A percentile compares a stretch with the other conserved stretches of the same genome.
phyloP scores from a whole-genome alignment of 2,329 filamentous ascomycete species.

The Botrytis deweyae region DNA sequence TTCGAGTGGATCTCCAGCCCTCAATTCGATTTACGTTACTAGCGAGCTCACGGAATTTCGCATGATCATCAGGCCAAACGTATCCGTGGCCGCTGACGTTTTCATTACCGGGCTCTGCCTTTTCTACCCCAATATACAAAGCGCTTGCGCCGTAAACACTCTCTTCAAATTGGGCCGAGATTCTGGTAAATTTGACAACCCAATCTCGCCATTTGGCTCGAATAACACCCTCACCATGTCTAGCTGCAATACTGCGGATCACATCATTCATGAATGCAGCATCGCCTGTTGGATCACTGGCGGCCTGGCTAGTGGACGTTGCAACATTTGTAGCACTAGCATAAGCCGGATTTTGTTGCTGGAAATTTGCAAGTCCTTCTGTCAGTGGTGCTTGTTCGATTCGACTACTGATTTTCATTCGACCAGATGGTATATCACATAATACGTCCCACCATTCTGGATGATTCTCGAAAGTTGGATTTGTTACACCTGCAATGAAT shows the following conservation, averaged over 20 bases:
- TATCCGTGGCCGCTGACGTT: conserved; percentile 82
- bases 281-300: conserved; percentile 77
- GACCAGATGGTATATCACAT: conserved; percentile 86
- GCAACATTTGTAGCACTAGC: conserved; percentile 50
- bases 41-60: conserved; percentile 81
- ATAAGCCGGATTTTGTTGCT: conserved; percentile 68
- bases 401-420: conserved; percentile 89
- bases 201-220: conserved; percentile 92
- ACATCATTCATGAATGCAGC: conserved; percentile 86
- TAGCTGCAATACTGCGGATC: conserved; percentile 75
- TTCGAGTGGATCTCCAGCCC: conserved; percentile 92
- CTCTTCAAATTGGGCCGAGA: conserved; percentile 93
- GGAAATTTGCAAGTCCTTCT: conserved; percentile 84
- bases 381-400: conserved; percentile 80
- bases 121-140: conserved; percentile 78
- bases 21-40: conserved; percentile 92
- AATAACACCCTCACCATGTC: conserved; percentile 87
- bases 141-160: conserved; percentile 91
- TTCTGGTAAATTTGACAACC: conserved; percentile 89
- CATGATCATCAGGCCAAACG: conserved; percentile 83
- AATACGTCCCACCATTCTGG: conserved; percentile 98
- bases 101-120: conserved; percentile 58
- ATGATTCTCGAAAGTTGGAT: conserved; percentile 92
- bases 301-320: conserved; percentile 35
- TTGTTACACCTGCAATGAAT: conserved; percentile 97